Base-by-base conservation (phyloP, 352 stramenopile species). In the Thalassiosira oceanica region DNA sequence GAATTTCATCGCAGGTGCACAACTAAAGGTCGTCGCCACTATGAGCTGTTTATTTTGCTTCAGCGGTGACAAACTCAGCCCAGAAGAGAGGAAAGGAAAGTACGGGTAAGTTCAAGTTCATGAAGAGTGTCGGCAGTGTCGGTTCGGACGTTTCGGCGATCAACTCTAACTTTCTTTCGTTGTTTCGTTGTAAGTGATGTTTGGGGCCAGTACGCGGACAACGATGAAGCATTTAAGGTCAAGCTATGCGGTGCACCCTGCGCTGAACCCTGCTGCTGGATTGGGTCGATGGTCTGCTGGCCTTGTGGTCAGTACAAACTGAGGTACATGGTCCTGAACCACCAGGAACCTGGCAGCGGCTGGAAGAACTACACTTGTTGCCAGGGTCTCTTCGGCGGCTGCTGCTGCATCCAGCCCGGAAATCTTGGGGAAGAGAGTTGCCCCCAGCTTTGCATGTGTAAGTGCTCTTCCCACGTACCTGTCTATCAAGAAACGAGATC, bases 301-400 rank as follows among this genome's bases (percentile, higher is more conserved):
- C 94, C 88, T 61, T 96, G 93, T 72, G 91, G 87, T 52, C 92
- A 97, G 65, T 89, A 96, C 37, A 76, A 93, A 57, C 93, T 97
- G 64, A 88, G 94, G 3, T 85, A 94, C 65, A 96, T 93, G 87
- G 93, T 85, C 27, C 78, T 97, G 4, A 93, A 95, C 65, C 71
- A 89, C 58, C 53, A 83, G 0, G 55, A 82, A 20, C 83, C 84
- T 13, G 70, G 74, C 15, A 77, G 49, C 31, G 93, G 95, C 61
- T 97, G 96, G 94, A 84, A 61, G 45, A 95, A 97, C 42, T 97
- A 97, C 78, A 83, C 72, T 42, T 97, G 93, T 77, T 97, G 93
- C 73, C 93, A 97, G 76, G 91, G 92, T 6, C 96, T 96, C 75
- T 95, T 97, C 78, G 90, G 94, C 43, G 84, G 94, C 18, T 92